A percentile compares a stretch with the other conserved stretches of the same genome.
These are phyloP conservation scores for Cladosporium sp. DNA, from an alignment of 2,329 filamentous ascomycete species.

Conservation along the genomic window DNA sequence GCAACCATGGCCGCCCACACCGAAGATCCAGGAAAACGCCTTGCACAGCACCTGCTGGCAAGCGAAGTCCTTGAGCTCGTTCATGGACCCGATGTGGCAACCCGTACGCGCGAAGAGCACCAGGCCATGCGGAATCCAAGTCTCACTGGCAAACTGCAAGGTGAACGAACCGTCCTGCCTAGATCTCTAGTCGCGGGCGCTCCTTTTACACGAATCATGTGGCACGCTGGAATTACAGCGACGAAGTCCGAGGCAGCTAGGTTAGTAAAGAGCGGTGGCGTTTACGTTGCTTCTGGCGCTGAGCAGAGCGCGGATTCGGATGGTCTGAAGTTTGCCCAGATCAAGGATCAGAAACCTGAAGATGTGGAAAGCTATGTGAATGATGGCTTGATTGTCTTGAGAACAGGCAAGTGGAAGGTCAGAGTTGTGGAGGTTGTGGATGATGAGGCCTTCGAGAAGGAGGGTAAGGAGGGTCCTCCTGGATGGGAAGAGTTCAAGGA, in stretches of 20 bases:
- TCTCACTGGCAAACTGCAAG: conserved; percentile 26
- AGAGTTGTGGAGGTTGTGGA: conserved; percentile 52
- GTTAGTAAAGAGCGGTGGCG: conserved; percentile 29
- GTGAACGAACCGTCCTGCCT: conserved; percentile 27
- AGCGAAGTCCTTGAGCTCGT: conserved; percentile 75
- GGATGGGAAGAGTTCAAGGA: conserved; percentile 8
- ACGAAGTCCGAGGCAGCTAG: conserved; percentile 29
- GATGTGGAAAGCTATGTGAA: conserved; percentile 58
- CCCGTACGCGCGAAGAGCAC: conserved; percentile 56
- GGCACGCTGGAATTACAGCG: conserved; percentile 27
- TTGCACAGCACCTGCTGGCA: conserved; percentile 79
- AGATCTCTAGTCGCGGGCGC: conserved; percentile 23
- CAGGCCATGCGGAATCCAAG: conserved; percentile 37
- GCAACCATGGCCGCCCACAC: conserved; percentile 64
- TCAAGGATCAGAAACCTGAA: conserved; percentile 57
- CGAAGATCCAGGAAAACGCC: conserved; percentile 62
- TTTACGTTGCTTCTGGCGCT: conserved; percentile 26
- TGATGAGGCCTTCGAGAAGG: not conserved
- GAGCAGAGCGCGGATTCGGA: conserved; percentile 37
- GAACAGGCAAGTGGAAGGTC: conserved; percentile 57
- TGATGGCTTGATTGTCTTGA: conserved; percentile 49
- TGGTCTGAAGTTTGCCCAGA: conserved; percentile 55
- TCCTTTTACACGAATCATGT: conserved; percentile 28
- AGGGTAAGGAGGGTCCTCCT: not conserved
- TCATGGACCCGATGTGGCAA: conserved; percentile 64